Percentiles rank a stretch among this genome's conserved stretches.
Evolutionary conservation across 2,329 filamentous ascomycete genomes (phyloP).

Genomic region (Talaromyces sp.): DNA sequence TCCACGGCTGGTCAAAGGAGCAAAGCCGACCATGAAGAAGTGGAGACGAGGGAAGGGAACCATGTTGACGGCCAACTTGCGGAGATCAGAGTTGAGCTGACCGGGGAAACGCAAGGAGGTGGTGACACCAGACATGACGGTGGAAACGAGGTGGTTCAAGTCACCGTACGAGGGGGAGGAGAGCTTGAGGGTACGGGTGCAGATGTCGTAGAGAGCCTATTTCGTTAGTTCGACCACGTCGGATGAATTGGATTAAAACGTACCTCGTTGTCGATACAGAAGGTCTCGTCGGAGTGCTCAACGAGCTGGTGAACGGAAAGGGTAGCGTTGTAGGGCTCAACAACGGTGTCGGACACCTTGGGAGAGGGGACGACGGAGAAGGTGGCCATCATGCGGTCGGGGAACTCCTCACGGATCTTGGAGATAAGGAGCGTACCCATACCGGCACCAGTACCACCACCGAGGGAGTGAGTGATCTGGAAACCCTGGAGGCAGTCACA

Average conservation of each 20-base stretch:
- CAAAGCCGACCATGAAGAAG: conserved; percentile 99
- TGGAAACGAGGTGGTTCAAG: conserved; percentile 98
- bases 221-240: background rate
- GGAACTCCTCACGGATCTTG: conserved; percentile 99
- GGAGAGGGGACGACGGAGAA: conserved; percentile 98
- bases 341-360: conserved; percentile 99
- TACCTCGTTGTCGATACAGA: conserved; percentile 99
- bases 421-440: conserved; percentile 99
- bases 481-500: conserved; percentile 99
- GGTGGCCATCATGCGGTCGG: conserved; percentile 99
- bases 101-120: conserved; percentile 98
- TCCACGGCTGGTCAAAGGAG: conserved; percentile 89
- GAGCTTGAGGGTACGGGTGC: conserved; percentile 99
- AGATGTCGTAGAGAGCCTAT: conserved; percentile 95
- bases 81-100: conserved; percentile 99
- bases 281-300: conserved; percentile 99
- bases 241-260: conserved; percentile 15
- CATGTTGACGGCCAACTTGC: conserved; percentile 99
- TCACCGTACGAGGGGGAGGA: conserved; percentile 98
- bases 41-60: conserved; percentile 99
- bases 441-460: conserved; percentile 99
- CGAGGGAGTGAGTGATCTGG: conserved; percentile 99
- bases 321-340: conserved; percentile 99
- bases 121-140: conserved; percentile 99
- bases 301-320: conserved; percentile 98